Evolutionary conservation across 805 yeast genomes (phyloP).

Genomic region (Starmerella bacillaris): DNA sequence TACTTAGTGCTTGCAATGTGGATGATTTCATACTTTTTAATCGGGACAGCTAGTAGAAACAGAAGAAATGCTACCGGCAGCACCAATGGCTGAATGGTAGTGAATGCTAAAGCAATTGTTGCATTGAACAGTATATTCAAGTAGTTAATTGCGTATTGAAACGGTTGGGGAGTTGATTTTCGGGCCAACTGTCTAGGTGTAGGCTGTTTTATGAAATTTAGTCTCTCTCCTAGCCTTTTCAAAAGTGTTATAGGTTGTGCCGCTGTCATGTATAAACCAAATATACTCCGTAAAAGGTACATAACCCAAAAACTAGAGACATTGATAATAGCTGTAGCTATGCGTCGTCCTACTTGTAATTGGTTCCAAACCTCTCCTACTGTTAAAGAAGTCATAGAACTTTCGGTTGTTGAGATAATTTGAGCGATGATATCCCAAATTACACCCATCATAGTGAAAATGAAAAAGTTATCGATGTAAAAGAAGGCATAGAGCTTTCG

Average conservation of each 20-base stretch:
- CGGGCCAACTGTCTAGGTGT: conserved; percentile 23
- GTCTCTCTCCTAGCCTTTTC: conserved; percentile 12
- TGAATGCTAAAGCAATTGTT: conserved; percentile 24
- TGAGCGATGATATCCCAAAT: conserved; percentile 24
- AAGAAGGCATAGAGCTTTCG: conserved; percentile 24
- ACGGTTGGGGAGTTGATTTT: conserved; percentile 22
- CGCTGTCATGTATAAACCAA: conserved; percentile 21
- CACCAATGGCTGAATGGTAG: conserved; percentile 25
- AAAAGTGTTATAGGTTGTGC: conserved; percentile 20
- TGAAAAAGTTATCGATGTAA: conserved; percentile 25
- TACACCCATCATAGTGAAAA: conserved; percentile 25
- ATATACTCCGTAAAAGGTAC: conserved; percentile 22
- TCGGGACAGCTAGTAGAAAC: conserved; percentile 19
- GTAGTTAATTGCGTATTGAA: conserved; percentile 22
- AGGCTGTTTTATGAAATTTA: conserved; percentile 4
- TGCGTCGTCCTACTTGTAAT: conserved; percentile 20
- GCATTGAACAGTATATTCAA: conserved; percentile 22
- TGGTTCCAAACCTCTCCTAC: conserved; percentile 18
- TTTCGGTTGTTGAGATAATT: conserved; percentile 15
- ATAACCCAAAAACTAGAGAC: conserved; percentile 28
- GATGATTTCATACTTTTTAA: conserved; percentile 23
- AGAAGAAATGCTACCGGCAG: conserved; percentile 21
- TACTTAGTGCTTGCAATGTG: conserved; percentile 24
- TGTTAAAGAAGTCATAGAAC: conserved; percentile 9
- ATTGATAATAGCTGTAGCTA: conserved; percentile 23